Evolutionary conservation across 2,329 filamentous ascomycete species (phyloP).

Genomic region (Zymoseptoria brevis): DNA sequence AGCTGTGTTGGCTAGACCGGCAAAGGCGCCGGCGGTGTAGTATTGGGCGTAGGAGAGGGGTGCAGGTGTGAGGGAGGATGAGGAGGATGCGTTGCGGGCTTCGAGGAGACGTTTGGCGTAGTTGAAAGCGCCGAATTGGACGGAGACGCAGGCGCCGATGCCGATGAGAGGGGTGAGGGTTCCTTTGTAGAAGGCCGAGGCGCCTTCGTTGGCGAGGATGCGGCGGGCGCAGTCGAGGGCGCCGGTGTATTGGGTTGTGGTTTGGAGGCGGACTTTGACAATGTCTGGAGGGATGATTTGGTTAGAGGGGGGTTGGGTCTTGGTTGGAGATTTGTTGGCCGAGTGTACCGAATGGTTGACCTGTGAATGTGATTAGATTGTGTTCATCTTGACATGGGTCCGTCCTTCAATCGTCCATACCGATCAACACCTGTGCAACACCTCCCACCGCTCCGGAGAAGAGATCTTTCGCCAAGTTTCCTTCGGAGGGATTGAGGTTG

Average conservation of each 20-base stretch:
- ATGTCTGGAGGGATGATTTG: constrained; percentile 54
- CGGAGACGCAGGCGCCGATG: constrained; percentile 90
- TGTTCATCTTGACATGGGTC: constrained; percentile 1
- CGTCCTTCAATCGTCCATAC: constrained; percentile 48
- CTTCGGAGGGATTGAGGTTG: constrained; percentile 31
- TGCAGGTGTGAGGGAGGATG: constrained; percentile 20
- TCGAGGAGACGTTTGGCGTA: constrained; percentile 82
- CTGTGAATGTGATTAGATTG: constrained; percentile 30
- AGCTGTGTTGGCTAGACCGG: constrained; percentile 79
- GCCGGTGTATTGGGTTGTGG: constrained; percentile 68
- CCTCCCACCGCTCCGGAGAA: constrained; percentile 86
- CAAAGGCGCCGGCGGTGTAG: constrained; percentile 84
- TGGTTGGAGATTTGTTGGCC: constrained; percentile 2
- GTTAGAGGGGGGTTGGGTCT: constrained; percentile 3
- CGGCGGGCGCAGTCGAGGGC: constrained; percentile 72
- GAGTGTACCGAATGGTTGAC: constrained; percentile 56
- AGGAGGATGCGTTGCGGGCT: constrained; percentile 51
- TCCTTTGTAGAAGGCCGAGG: constrained; percentile 94
- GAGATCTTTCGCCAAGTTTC: constrained; percentile 70
- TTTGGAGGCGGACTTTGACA: constrained; percentile 95
- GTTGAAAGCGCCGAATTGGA: constrained; percentile 97
- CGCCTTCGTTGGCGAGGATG: constrained; percentile 82
- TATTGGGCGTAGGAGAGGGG: constrained; percentile 75
- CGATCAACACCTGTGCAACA: constrained; percentile 86
- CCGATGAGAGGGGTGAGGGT: constrained; percentile 90